These are phyloP conservation scores for Galium porrigens DNA, from an alignment of 305 asterid genomes.

Conservation along the genomic window DNA sequence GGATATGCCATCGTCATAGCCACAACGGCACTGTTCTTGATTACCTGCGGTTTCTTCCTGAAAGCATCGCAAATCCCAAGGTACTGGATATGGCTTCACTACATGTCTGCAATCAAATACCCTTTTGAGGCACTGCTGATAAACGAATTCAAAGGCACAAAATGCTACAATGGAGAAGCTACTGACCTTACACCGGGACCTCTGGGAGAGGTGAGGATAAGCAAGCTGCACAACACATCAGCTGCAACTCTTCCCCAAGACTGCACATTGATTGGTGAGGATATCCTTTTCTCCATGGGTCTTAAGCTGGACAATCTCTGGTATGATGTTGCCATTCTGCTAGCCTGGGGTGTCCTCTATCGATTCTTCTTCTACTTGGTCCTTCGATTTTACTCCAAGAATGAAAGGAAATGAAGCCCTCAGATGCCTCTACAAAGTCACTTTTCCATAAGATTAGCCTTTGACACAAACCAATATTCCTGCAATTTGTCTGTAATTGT, in stretches of 20 bases:
- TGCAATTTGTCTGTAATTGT: not conserved
- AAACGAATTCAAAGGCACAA: constrained; percentile 52
- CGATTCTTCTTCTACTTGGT: constrained; percentile 60
- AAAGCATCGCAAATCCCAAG: constrained; percentile 52
- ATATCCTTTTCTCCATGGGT: constrained; percentile 52
- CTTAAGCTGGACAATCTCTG: constrained; percentile 47
- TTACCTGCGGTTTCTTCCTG: constrained; percentile 78
- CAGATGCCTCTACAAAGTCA: not conserved
- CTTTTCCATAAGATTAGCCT: not conserved
- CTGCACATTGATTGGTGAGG: constrained; percentile 63
- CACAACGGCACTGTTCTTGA: constrained; percentile 79
- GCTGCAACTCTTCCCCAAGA: constrained; percentile 12
- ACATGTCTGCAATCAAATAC: constrained; percentile 75
- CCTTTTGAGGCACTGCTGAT: constrained; percentile 76
- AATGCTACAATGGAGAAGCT: constrained; percentile 38
- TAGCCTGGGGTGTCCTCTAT: constrained; percentile 77
- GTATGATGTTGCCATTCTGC: constrained; percentile 51
- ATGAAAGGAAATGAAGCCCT: constrained; percentile 44
- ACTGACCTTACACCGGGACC: constrained; percentile 75
- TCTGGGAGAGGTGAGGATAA: constrained; percentile 47
- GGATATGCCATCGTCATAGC: constrained; percentile 83
- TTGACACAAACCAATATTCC: not conserved
- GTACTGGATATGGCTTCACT: constrained; percentile 74
- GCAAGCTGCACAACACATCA: constrained; percentile 39
- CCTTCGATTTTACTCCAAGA: constrained; percentile 72